Evolutionary conservation across 768 basidiomycete genomes (phyloP).

Genomic region (Plicaturopsis crispa): DNA sequence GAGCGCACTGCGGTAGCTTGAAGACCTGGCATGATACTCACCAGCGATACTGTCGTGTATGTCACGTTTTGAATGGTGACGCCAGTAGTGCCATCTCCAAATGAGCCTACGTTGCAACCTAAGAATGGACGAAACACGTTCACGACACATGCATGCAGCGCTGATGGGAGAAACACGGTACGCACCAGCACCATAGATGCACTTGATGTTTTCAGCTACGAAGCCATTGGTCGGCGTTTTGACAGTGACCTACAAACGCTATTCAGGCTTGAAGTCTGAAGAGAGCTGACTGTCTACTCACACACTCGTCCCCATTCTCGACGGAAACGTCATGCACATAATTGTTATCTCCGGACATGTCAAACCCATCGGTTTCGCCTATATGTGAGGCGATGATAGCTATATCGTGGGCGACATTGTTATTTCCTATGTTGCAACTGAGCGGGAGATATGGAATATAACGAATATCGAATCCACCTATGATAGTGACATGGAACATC

Average conservation of each 20-base stretch:
- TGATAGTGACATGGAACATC: conserved; percentile 18
- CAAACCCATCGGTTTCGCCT: conserved; percentile 18
- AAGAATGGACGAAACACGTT: too few species aligned
- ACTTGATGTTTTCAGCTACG: background rate
- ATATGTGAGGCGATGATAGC: conserved; percentile 15
- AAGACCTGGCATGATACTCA: background rate
- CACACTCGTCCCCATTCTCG: conserved; percentile 24
- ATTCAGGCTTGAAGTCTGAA: too few species aligned
- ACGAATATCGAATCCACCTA: conserved; percentile 8
- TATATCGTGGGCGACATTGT: conserved; percentile 17
- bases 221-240: conserved; percentile 19
- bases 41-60: conserved; percentile 11
- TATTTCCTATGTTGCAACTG: conserved; percentile 2
- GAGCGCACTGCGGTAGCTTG: background rate
- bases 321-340: conserved; percentile 25
- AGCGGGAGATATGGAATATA: background rate
- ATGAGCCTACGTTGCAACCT: conserved; percentile 19
- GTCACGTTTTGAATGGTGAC: conserved; percentile 15
- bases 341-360: conserved; percentile 21
- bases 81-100: conserved; percentile 13
- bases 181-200: conserved; percentile 1
- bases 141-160: too few species aligned
- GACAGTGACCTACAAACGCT: conserved; percentile 15
- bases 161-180: too few species aligned
- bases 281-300: too few species aligned